Percentiles rank a stretch among this genome's conserved stretches.
Evolutionary conservation across 345 rosid genomes (phyloP).

Genomic region (Pugionium dolabratum): DNA sequence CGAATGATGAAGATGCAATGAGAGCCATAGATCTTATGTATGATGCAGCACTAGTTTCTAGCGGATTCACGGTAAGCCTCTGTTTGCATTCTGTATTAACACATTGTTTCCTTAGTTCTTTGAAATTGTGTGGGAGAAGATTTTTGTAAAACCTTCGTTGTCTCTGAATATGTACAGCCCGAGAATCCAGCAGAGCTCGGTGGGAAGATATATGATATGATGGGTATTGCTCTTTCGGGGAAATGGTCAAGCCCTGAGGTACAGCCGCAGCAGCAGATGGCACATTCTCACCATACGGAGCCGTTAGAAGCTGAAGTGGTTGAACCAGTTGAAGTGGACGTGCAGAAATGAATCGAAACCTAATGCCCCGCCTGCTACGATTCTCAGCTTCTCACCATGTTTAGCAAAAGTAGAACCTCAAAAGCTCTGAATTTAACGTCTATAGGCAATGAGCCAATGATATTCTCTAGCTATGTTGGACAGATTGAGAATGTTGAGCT

Average conservation of each 20-base stretch:
- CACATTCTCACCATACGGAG: conserved; percentile 39
- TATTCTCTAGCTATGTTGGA: too few species aligned
- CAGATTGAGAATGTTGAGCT: too few species aligned
- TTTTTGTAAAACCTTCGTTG: conserved; percentile 1
- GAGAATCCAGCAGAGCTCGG: conserved; percentile 94
- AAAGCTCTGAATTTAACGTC: too few species aligned
- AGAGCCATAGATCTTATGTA: conserved; percentile 86
- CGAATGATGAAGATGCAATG: conserved; percentile 76
- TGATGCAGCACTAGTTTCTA: conserved; percentile 88
- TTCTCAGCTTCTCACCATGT: background rate
- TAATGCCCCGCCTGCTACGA: background rate
- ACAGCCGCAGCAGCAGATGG: background rate
- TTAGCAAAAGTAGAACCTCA: too few species aligned
- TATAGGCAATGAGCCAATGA: too few species aligned
- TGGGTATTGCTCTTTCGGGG: conserved; percentile 75
- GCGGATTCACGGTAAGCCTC: conserved; percentile 85
- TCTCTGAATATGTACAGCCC: conserved; percentile 52
- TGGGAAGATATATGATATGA: conserved; percentile 97
- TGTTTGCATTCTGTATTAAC: background rate
- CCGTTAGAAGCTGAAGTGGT: conserved; percentile 81
- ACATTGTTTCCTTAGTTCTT: background rate
- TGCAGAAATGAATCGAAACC: conserved; percentile 52
- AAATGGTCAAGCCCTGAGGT: conserved; percentile 65
- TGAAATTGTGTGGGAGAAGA: background rate
- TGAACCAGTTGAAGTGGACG: conserved; percentile 66